Base-by-base conservation (phyloP, 2,329 filamentous ascomycete species). In the Macrophomina pseudophaseolina region DNA sequence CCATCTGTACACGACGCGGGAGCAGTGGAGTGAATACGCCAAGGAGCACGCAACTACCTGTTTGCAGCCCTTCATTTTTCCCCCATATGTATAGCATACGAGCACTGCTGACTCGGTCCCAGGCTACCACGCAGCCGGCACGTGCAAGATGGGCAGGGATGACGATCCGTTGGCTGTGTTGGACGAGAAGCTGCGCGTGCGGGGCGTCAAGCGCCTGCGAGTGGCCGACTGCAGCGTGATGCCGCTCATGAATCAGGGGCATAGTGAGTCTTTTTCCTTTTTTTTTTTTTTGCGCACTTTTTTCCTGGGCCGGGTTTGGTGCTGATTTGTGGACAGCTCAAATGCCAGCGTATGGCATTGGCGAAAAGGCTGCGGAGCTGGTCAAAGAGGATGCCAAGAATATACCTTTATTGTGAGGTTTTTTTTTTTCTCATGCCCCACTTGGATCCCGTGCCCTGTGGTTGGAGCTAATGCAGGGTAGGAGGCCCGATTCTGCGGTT, bases 21-120 rank as follows among this genome's bases (percentile, higher is more conserved):
- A 88, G 71, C 80, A 89, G 48, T 89, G 87, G 87, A 78, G 84
- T 42, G 80, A 82, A 0, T 84, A 84, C 70, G 84, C 89, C 5
- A 84, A 81, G 71, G 76, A 88, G 38, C 80, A 88, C 5, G 18
- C 63, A 12, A 54, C 63, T 14, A 65, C 52, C 14, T 65, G 58
- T 49, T 9, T 38, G 58, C 18, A 18, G 23, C 23, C 23, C 23
- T 23, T 23, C 23, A 23, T 23, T 3, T 23, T 54, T 5, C 5
- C 28, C 8, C 23, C 6, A 9, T 2, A 16, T 30, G 6, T 18
- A 18, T 18, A 4, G 28, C 16, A n/a, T 8, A 30, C n/a, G 32
- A 1, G 23, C 18, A 44, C 30, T 32, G 18, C 46, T 52, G 59
- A 52, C 46, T 40, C 14, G 18, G 28, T 9, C 5, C 6, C 18